phyloP scores from a whole-genome alignment of 2,329 filamentous ascomycete species.

The Ophiostoma fasciatum region DNA sequence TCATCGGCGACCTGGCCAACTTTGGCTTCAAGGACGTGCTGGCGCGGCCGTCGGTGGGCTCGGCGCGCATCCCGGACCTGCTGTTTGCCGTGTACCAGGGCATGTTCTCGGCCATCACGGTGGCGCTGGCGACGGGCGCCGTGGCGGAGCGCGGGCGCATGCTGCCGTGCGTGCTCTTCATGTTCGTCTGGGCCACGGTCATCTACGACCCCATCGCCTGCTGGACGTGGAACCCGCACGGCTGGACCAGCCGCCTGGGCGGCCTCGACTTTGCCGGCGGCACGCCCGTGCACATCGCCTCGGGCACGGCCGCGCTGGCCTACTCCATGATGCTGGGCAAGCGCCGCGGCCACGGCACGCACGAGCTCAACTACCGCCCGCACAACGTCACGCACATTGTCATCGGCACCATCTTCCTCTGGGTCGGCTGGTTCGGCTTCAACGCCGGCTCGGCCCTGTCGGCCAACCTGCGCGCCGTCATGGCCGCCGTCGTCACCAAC shows the following conservation, averaged over 20 bases:
- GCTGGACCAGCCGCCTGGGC: conserved; percentile 55
- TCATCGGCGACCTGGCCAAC: conserved; percentile 66
- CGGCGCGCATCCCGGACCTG: conserved; percentile 60
- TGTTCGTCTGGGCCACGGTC: conserved; percentile 56
- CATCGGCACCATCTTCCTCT: conserved; percentile 61
- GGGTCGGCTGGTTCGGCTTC: conserved; percentile 96
- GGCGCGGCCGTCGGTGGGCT: conserved; percentile 60
- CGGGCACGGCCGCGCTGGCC: conserved; percentile 55
- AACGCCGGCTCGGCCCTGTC: conserved; percentile 73
- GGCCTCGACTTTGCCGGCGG: conserved; percentile 63
- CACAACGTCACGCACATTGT: conserved; percentile 64
- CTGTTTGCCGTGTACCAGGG: conserved; percentile 77
- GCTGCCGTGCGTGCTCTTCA: conserved; percentile 47
- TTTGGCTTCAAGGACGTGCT: conserved; percentile 67
- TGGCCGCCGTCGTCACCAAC: conserved; percentile 83
- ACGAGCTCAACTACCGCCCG: conserved; percentile 50
- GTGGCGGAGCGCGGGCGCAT: conserved; percentile 47
- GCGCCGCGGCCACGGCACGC: conserved; percentile 45
- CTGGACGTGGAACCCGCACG: conserved; percentile 64
- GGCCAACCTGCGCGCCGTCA: conserved; percentile 74
- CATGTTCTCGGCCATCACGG: conserved; percentile 78
- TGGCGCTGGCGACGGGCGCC: conserved; percentile 51
- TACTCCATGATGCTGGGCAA: conserved; percentile 62
- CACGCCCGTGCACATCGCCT: conserved; percentile 61
- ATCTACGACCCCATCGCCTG: conserved; percentile 62